phyloP scores from a whole-genome alignment of 768 basidiomycete species.

The Podaxis sp. region DNA sequence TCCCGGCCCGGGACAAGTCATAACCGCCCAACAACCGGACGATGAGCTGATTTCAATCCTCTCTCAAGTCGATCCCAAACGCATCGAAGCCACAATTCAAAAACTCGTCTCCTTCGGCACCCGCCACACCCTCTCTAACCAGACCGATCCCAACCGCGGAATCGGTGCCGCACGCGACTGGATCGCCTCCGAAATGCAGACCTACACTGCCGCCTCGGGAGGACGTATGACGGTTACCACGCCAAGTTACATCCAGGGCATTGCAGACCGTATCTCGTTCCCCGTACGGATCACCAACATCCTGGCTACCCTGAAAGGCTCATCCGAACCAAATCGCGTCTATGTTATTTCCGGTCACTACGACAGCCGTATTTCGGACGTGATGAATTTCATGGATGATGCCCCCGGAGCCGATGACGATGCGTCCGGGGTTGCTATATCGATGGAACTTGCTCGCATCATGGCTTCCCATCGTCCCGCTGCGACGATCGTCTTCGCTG shows the following conservation, averaged over 20 bases:
- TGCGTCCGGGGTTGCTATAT: slow-evolving; percentile 50
- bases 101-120: slow-evolving; percentile 56
- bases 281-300: slow-evolving; percentile 28
- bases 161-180: slow-evolving; percentile 55
- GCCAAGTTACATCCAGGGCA: slow-evolving; percentile 40
- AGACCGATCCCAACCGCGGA: slow-evolving; percentile 47
- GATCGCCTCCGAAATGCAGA: slow-evolving; percentile 44
- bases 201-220: slow-evolving; percentile 31
- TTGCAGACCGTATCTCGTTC: slow-evolving; percentile 28
- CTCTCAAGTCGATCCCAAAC: slow-evolving; percentile 37
- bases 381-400: slow-evolving; percentile 37
- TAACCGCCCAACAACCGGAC: slow-evolving; percentile 39
- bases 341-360: slow-evolving; percentile 55
- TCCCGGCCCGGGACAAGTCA: slow-evolving; percentile 38
- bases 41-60: slow-evolving; percentile 42
- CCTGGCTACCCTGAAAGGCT: slow-evolving; percentile 44
- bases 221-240: slow-evolving; percentile 41
- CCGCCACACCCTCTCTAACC: slow-evolving; percentile 46
- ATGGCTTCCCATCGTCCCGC: slow-evolving; percentile 42
- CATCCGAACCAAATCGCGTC: slow-evolving; percentile 42
- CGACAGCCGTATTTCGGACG: slow-evolving; percentile 40
- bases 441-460: slow-evolving; percentile 48
- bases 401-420: slow-evolving; percentile 53
- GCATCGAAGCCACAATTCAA: slow-evolving; percentile 41
- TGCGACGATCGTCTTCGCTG: slow-evolving; percentile 50